A percentile compares a stretch with the other conserved stretches of the same genome.
These are phyloP conservation scores for Lachnum nothofagi DNA, from an alignment of 2,329 filamentous ascomycete genomes.

Conservation along the genomic window DNA sequence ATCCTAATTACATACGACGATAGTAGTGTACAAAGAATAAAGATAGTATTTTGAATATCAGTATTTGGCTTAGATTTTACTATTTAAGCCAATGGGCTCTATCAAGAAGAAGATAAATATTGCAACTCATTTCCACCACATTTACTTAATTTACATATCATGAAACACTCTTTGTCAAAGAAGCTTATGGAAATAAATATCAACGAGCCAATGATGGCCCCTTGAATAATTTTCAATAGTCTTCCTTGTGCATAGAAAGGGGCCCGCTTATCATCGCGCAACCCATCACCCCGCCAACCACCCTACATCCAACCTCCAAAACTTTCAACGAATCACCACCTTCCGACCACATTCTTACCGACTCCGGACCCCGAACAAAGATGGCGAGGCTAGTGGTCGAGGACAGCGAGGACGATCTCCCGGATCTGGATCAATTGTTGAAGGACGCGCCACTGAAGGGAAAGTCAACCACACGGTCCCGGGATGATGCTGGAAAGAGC, in stretches of 20 bases:
- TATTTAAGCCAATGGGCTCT: too few relatives aligned
- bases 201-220: too few relatives aligned
- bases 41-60: neutral
- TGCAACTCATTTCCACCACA: too few relatives aligned
- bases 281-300: too few relatives aligned
- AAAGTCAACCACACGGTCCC: neutral
- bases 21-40: neutral
- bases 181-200: too few relatives aligned
- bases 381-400: conserved; percentile 7
- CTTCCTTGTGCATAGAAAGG: neutral
- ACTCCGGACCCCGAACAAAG: neutral
- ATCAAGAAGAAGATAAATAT: too few relatives aligned
- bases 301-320: too few relatives aligned
- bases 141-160: too few relatives aligned
- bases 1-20: neutral
- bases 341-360: neutral
- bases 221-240: too few relatives aligned
- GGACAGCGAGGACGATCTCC: conserved; percentile 17
- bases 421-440: conserved; percentile 2
- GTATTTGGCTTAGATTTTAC: too few relatives aligned
- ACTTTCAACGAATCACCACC: neutral
- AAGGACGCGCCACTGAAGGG: neutral
- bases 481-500: neutral
- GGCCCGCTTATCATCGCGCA: too few relatives aligned
- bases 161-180: too few relatives aligned